Base-by-base conservation (phyloP, 2,329 filamentous ascomycete species). In the Graphilbum fragrans region DNA sequence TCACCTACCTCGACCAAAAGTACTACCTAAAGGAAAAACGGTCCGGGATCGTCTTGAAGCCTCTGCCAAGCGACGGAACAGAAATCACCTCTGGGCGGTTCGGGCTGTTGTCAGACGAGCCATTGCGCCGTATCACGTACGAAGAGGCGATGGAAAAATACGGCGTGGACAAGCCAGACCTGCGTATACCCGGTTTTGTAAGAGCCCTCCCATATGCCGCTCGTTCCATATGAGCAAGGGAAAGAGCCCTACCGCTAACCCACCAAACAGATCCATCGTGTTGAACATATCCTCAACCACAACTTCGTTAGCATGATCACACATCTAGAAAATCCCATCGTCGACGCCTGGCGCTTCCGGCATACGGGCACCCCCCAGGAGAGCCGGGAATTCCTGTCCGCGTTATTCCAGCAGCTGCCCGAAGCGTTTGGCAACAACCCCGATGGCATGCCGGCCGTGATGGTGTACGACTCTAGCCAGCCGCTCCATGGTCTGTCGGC, bases 111-210 rank as follows among this genome's bases (percentile, higher is more conserved):
- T 33, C 45, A 3, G 40, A 48, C 3, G 37, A 22, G 2, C 58
- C 64, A 0, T 84, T 86, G 48, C 64, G 58, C 7, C 66, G 70
- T 19, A 68, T 86, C 51, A 72, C 74, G 2, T 98, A 96, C 54
- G 59, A 82, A 25, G 67, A 83, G 32, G 82, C 82, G 17, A 96
- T 98, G 80, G 64, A 71, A 1, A 66, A 63, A 3, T 94, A 88
- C 53, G 92, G 92, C 11, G 83, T 78, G 5, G 92, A 98, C 60
- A 98, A 98, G 59, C 92, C 92, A 4, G 92, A 98, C 55, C 63
- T 90, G 10, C 77, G 92, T 17, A 81, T 88, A 31, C 73, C 75
- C 1, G 49, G 51, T 16, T 5, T 31, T 5, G 29, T 31, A 31
- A 31, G 29, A n/a, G n/a, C n/a, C n/a, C n/a, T n/a, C n/a, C n/a